Conservation (phyloP, 169 alveolate genomes). For the Cryptosporidium meleagridis region DNA sequence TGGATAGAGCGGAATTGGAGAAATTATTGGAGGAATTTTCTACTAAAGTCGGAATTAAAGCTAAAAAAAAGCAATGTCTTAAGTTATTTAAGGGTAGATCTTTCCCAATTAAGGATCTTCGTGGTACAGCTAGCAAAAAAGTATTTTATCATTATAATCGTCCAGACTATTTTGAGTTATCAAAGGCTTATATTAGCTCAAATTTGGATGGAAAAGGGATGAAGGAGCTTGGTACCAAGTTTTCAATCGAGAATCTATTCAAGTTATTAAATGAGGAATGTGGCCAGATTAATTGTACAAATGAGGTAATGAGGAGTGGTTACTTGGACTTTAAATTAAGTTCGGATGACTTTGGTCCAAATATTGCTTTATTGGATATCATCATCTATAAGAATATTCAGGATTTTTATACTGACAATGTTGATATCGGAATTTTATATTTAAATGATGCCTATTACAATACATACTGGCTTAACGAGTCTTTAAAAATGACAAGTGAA, state of each 20-base stretch:
- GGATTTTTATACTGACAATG: neutral
- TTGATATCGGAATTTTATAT: neutral
- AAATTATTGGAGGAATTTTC: neutral
- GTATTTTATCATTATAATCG: slow-evolving; percentile 14
- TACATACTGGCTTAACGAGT: neutral
- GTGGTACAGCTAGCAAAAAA: neutral
- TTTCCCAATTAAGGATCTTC: slow-evolving; percentile 15
- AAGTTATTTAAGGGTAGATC: neutral
- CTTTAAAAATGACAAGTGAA: neutral
- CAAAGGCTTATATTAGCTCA: neutral
- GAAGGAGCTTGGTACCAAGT: neutral
- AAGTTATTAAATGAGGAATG: slow-evolving; percentile 18
- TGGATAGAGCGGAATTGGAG: slow-evolving; percentile 12
- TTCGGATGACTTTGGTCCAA: slow-evolving; percentile 42
- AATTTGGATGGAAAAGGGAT: neutral
- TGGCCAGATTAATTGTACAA: neutral
- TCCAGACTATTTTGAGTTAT: neutral
- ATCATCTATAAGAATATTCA: neutral
- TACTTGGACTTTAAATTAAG: neutral
- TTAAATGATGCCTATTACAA: slow-evolving; percentile 40
- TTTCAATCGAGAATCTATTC: slow-evolving; percentile 4
- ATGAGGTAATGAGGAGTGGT: neutral
- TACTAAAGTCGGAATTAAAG: neutral
- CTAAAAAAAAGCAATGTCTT: neutral
- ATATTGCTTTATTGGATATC: slow-evolving; percentile 34